phyloP scores from a whole-genome alignment of 2,329 filamentous ascomycete genomes.

The Fusarium siculi region DNA sequence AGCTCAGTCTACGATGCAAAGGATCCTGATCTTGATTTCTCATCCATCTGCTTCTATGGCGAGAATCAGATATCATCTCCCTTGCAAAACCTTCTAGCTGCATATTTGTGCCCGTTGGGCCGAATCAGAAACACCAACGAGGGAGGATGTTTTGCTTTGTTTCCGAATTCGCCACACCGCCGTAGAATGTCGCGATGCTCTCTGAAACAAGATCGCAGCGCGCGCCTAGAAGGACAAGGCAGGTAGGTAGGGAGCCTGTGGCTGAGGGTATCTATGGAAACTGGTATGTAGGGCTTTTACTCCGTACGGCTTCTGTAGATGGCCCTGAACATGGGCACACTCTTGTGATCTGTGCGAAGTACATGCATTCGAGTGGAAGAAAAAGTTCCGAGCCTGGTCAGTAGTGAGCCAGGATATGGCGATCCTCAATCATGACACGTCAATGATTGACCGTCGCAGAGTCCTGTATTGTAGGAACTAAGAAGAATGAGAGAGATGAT shows the following conservation, averaged over 20 bases:
- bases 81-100: constrained; percentile 12
- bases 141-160: constrained; percentile 28
- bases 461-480: not conserved
- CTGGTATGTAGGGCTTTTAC: not conserved
- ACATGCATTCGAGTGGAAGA: not conserved
- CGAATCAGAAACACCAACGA: constrained; percentile 10
- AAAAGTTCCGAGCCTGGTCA: not conserved
- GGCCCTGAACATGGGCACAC: not conserved
- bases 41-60: not conserved
- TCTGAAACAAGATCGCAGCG: constrained; percentile 1
- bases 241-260: not conserved
- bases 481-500: not conserved
- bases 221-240: not conserved
- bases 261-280: constrained; percentile 2
- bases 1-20: not conserved
- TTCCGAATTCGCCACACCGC: constrained; percentile 40
- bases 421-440: not conserved
- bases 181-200: constrained; percentile 36
- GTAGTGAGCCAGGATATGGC: not conserved
- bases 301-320: not conserved
- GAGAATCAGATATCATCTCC: not conserved
- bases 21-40: not conserved
- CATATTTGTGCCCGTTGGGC: constrained; percentile 9
- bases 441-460: not conserved
- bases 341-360: constrained; percentile 4